Percentiles rank a stretch among this genome's conserved stretches.
These are phyloP conservation scores for Tylopilus intermedius DNA, from an alignment of 768 basidiomycete genomes.

Conservation along the genomic window DNA sequence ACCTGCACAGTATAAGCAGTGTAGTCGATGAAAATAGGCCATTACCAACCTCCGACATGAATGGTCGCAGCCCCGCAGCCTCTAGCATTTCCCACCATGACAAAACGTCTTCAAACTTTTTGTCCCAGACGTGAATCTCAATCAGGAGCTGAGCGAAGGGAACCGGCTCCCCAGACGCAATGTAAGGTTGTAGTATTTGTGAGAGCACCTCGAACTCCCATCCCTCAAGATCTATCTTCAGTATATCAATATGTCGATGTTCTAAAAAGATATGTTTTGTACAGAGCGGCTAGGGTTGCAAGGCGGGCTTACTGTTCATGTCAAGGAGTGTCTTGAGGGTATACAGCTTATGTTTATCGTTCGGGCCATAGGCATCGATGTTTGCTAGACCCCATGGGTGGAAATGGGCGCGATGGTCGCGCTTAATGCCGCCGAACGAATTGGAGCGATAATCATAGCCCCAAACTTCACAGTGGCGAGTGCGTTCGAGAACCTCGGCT, in stretches of 20 bases:
- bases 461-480: constrained; percentile 50
- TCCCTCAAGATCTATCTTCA: constrained; percentile 47
- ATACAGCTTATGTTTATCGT: constrained; percentile 36
- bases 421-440: constrained; percentile 32
- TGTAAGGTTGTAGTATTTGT: constrained; percentile 36
- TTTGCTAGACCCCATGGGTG: constrained; percentile 38
- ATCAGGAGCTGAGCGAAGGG: constrained; percentile 47
- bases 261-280: constrained; percentile 13
- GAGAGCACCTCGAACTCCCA: constrained; percentile 43
- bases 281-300: background rate
- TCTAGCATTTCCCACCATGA: constrained; percentile 47
- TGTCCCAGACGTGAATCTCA: constrained; percentile 40
- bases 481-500: constrained; percentile 46
- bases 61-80: constrained; percentile 42
- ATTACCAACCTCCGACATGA: constrained; percentile 38
- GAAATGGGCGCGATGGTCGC: constrained; percentile 39
- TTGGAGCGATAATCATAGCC: constrained; percentile 50
- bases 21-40: background rate
- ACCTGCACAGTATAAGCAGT: constrained; percentile 34
- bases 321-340: constrained; percentile 44
- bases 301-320: constrained; percentile 34
- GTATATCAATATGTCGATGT: constrained; percentile 37
- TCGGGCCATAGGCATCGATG: constrained; percentile 32
- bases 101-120: constrained; percentile 34
- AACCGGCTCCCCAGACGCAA: constrained; percentile 33